Evolutionary conservation across 345 rosid genomes (phyloP).

Genomic region (Bruguiera gymnorhiza): DNA sequence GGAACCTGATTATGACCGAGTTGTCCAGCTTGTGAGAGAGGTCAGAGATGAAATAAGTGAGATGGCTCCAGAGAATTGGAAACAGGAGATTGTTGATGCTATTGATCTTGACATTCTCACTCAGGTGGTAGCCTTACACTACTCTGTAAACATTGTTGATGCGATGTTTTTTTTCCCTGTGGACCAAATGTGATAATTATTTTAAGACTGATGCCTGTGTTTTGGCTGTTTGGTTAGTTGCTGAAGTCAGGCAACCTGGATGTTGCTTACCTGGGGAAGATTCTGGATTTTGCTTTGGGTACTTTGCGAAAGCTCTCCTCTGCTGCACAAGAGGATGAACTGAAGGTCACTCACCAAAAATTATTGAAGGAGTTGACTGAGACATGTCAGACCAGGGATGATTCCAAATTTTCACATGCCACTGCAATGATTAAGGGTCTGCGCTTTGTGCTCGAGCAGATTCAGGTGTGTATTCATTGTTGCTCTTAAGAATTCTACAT

Average conservation of each 20-base stretch:
- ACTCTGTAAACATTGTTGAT: too few species aligned
- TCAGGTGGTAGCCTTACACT: slow-evolving; percentile 46
- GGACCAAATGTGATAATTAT: neutral
- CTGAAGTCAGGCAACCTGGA: slow-evolving; percentile 69
- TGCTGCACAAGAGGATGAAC: slow-evolving; percentile 61
- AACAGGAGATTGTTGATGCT: slow-evolving; percentile 54
- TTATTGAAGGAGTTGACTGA: slow-evolving; percentile 61
- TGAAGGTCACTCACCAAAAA: slow-evolving; percentile 43
- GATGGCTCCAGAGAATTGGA: slow-evolving; percentile 83
- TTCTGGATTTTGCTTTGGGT: slow-evolving; percentile 65
- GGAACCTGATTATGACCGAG: slow-evolving; percentile 56
- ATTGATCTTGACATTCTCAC: slow-evolving; percentile 71
- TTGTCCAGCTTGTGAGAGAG: slow-evolving; percentile 74
- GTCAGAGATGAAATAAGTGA: slow-evolving; percentile 84
- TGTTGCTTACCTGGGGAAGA: slow-evolving; percentile 64
- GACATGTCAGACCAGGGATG: slow-evolving; percentile 46
- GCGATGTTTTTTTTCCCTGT: too few species aligned
- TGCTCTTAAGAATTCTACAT: too few species aligned
- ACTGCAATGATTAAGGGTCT: slow-evolving; percentile 66
- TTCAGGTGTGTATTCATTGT: slow-evolving; percentile 50
- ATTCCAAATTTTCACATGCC: slow-evolving; percentile 44
- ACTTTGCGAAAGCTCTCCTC: slow-evolving; percentile 80
- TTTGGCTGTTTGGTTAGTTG: slow-evolving; percentile 37
- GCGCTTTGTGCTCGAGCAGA: slow-evolving; percentile 74
- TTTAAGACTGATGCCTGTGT: neutral